Evolutionary conservation across 2,329 filamentous ascomycete genomes (phyloP).

Genomic region (Aspergillus hiratsukae): DNA sequence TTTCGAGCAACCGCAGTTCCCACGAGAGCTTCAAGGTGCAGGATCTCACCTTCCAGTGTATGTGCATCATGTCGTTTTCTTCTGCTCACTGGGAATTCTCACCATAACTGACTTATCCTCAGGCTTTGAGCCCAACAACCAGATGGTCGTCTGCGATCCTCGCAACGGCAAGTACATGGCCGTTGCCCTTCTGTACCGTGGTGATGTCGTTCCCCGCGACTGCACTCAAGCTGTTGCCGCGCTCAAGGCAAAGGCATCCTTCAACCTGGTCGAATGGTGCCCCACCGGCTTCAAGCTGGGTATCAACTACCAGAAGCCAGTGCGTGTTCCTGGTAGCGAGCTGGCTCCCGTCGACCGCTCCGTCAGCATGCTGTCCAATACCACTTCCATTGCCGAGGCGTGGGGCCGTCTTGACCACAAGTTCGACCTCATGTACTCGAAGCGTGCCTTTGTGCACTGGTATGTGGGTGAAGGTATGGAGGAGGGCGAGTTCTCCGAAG

Average conservation of each 20-base stretch:
- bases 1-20: slow-evolving; percentile 67
- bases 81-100: background rate
- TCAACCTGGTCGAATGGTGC: slow-evolving; percentile 66
- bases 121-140: slow-evolving; percentile 64
- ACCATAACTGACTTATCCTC: slow-evolving; percentile 9
- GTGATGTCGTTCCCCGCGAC: slow-evolving; percentile 61
- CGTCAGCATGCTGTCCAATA: slow-evolving; percentile 63
- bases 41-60: slow-evolving; percentile 65
- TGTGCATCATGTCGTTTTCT: slow-evolving; percentile 4
- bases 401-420: slow-evolving; percentile 63
- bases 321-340: slow-evolving; percentile 50
- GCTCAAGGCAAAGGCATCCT: slow-evolving; percentile 61
- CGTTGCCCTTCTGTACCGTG: slow-evolving; percentile 61
- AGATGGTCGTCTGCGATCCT: slow-evolving; percentile 66
- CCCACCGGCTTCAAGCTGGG: slow-evolving; percentile 66
- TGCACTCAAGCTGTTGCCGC: slow-evolving; percentile 55
- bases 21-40: slow-evolving; percentile 86
- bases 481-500: slow-evolving; percentile 84
- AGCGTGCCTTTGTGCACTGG: slow-evolving; percentile 68
- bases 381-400: slow-evolving; percentile 62
- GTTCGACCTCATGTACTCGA: slow-evolving; percentile 67
- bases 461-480: slow-evolving; percentile 88
- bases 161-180: slow-evolving; percentile 67
- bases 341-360: slow-evolving; percentile 52
- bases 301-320: slow-evolving; percentile 61